phyloP scores from a whole-genome alignment of 495 filamentous ascomycete species.

The Aspergillus conjunctus region DNA sequence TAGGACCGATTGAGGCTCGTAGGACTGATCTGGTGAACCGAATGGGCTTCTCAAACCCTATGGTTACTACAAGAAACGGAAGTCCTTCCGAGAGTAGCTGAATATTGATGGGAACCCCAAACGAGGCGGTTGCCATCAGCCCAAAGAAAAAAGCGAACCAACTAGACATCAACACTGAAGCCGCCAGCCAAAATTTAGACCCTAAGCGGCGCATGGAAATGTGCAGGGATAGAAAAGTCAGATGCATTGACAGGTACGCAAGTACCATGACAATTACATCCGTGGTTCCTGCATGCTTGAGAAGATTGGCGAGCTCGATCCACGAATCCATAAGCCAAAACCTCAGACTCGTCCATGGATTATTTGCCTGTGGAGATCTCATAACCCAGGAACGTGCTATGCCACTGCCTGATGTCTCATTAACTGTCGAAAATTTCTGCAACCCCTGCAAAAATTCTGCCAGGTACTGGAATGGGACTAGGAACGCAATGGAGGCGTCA shows the following conservation, averaged over 20 bases:
- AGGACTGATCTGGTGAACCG: slow-evolving; percentile 10
- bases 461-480: slow-evolving; percentile 5
- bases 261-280: slow-evolving; percentile 8
- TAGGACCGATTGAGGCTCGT: background rate
- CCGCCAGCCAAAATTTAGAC: slow-evolving; percentile 17
- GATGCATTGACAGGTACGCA: slow-evolving; percentile 15
- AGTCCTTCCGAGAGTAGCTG: slow-evolving; percentile 15
- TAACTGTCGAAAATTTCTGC: background rate
- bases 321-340: background rate
- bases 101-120: slow-evolving; percentile 12
- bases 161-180: slow-evolving; percentile 8
- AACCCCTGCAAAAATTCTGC: slow-evolving; percentile 24
- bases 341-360: background rate
- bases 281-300: slow-evolving; percentile 1
- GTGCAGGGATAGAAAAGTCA: slow-evolving; percentile 16
- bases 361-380: background rate
- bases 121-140: background rate
- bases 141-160: slow-evolving; percentile 19
- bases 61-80: slow-evolving; percentile 13
- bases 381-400: background rate
- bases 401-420: background rate
- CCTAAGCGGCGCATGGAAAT: slow-evolving; percentile 17
- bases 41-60: slow-evolving; percentile 19
- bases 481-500: background rate
- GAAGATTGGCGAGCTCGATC: background rate